Base-by-base conservation (phyloP, 441 rosid genomes). In the Populus hybrid region DNA sequence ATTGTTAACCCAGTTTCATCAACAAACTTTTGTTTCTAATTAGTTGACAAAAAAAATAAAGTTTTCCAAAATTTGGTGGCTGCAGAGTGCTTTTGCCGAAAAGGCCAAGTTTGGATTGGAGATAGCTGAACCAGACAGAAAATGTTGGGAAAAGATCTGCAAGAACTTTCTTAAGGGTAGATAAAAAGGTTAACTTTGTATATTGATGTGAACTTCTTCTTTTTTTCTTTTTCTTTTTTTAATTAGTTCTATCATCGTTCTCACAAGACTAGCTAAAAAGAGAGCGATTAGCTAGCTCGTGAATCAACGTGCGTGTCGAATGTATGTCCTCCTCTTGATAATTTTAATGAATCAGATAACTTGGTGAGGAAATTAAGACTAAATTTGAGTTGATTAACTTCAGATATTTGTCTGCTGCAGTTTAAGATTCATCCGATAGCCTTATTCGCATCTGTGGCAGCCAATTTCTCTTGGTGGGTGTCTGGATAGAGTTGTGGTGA, bases 131-230 rank as follows among this genome's bases (percentile, higher is more conserved):
- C 97, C 97, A 1, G 97, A 93, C 77, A 86, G 89, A 78, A 82
- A 82, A 72, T 83, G 79, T 67, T 91, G 92, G 97, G 89, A 83
- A 78, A 87, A 72, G 78, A 89, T 94, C 38, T 94, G 98, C 87
- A 90, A 81, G 79, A 87, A 83, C 72, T 92, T 94, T 77, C 91
- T 94, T 3, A 91, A 90, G 83, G 87, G 81, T 21, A 74, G 74
- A 76, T 28, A 0, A 46, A 9, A 42, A 46, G 57, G 57, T 46
- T 46, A 1, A 46, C 57, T 0, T 50, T 16, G 57, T 50, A 14
- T 10, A 38, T 0, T 14, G n/a, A 14, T 5, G 8, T 14, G 18
- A 50, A 50, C 57, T 14, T 5, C 4, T 3, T 11, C 4, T 46
- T 3, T 1, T 3, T 42, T 1, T 42, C 4, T 42, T 42, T 10